Evolutionary conservation across 2,329 filamentous ascomycete genomes (phyloP), one percentile per base, ranked within the genome.

Genomic region (Albophoma yamanashiensis): DNA sequence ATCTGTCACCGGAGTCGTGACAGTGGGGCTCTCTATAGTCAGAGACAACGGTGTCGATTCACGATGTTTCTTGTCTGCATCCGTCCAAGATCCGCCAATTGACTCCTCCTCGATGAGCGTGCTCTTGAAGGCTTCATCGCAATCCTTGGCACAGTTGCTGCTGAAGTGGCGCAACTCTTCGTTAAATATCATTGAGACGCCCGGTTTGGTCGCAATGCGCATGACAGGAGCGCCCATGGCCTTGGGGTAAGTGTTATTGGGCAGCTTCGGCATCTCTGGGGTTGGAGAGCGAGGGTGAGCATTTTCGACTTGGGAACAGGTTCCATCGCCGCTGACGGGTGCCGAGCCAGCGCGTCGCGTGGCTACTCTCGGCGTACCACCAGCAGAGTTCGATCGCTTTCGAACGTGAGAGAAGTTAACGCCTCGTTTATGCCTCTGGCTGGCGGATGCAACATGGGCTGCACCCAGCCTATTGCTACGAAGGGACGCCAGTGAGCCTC

Each of bases 81-180:
- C 72, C 3, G 70, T 69, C 47, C 73, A 64, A 5, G 71, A 73
- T 39, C 69, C 70, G 20, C 68, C 71, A 36, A 70, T 68, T 0
- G 74, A 75, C 15, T 74, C 71, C 20, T 75, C 73, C 22, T 73
- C 69, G 17, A 82, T 73, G 14, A 83, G 65, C 12, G 79, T 81
- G 66, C 88, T 86, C 69, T 91, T 92, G 76, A 97, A 97, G 1
- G 92, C 92, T 68, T 94, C 90, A 68, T 97, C 92, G 68, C 92
- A 95, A 61, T 94, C 90, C 72, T 91, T 91, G 57, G 91, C 91
- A 62, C 97, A 86, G 67, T 91, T 91, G 67, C 84, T 85, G 66
- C 91, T 96, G 60, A 95, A 88, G 66, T 93, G 88, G 8, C 91
- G 82, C 59, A 94, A 83, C 70, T 96, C 92, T 61, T 92, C 91